Percentiles rank a stretch among this genome's conserved stretches.
Evolutionary conservation across 129 eudicot species (phyloP).

Genomic region (Ambrosia artemisiifolia): DNA sequence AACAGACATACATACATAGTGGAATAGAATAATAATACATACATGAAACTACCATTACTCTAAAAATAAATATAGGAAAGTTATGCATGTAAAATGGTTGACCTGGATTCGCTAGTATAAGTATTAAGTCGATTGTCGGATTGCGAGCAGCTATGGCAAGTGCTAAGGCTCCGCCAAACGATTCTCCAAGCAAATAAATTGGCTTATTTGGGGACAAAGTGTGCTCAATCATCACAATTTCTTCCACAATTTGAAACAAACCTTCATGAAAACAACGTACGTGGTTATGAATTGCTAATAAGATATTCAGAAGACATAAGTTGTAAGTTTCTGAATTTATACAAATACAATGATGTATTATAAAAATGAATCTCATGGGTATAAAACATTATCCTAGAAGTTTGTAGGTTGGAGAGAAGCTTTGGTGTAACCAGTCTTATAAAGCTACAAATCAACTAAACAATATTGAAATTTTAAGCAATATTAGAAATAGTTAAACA

Average conservation of each 20-base stretch:
- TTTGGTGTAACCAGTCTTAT: not conserved
- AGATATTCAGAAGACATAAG: not conserved
- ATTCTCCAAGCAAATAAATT: conserved; percentile 79
- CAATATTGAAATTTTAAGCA: not conserved
- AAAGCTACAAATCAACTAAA: not conserved
- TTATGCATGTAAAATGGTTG: not conserved
- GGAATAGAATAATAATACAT: conserved; percentile 34
- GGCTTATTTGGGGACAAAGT: conserved; percentile 67
- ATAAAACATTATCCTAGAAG: not conserved
- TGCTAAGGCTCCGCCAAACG: conserved; percentile 83
- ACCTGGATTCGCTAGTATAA: conserved; percentile 83
- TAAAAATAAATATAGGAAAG: not conserved
- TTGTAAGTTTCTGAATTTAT: not conserved
- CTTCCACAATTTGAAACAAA: conserved; percentile 57
- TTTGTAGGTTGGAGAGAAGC: not conserved
- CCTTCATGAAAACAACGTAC: conserved; percentile 32
- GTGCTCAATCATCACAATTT: conserved; percentile 56
- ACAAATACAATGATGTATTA: not conserved
- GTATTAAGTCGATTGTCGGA: conserved; percentile 64
- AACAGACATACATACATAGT: conserved; percentile 33
- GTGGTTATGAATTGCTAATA: not conserved
- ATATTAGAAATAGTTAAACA: not conserved
- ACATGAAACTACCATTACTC: not conserved
- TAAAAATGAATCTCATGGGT: not conserved
- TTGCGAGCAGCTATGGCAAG: conserved; percentile 83